A percentile compares a stretch with the other conserved stretches of the same genome.
Evolutionary conservation across 148 eudicot genomes (phyloP).

Genomic region (Nyssa sinensis): DNA sequence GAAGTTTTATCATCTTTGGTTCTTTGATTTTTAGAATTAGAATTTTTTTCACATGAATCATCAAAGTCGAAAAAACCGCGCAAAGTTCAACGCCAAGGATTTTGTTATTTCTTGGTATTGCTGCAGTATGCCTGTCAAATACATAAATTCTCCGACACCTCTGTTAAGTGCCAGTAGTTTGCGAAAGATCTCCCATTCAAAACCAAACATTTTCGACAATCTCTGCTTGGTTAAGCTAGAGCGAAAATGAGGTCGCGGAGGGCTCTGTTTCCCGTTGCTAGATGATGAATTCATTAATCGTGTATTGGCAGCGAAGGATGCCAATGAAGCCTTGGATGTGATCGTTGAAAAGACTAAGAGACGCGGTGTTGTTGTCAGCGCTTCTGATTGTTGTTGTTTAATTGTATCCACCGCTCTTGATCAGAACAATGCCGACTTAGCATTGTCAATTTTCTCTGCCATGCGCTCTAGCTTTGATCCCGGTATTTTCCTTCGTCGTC

Average conservation of each 20-base stretch:
- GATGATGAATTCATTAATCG: constrained; percentile 45
- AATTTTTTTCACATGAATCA: no score
- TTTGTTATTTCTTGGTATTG: no score
- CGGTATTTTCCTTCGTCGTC: no score
- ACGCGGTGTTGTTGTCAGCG: constrained; percentile 47
- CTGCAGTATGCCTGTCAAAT: no score
- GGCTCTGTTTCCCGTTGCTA: constrained; percentile 11
- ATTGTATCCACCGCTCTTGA: constrained; percentile 71
- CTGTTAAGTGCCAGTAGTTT: constrained; percentile 17
- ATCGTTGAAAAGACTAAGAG: constrained; percentile 35
- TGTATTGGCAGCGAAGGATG: constrained; percentile 55
- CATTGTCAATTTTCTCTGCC: constrained; percentile 67
- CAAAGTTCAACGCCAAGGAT: no score
- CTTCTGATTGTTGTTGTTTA: constrained; percentile 54
- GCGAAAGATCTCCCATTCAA: not conserved
- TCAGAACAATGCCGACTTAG: constrained; percentile 70
- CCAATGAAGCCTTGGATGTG: constrained; percentile 54
- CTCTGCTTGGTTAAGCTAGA: constrained; percentile 16
- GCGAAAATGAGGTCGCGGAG: constrained; percentile 21
- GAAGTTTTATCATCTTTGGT: no score
- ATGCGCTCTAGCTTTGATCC: constrained; percentile 76
- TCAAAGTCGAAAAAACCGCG: no score
- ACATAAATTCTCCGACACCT: no score
- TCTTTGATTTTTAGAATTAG: no score
- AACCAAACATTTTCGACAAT: not conserved